Conservation (phyloP, 768 basidiomycete genomes). For the Suillus variegatus region DNA sequence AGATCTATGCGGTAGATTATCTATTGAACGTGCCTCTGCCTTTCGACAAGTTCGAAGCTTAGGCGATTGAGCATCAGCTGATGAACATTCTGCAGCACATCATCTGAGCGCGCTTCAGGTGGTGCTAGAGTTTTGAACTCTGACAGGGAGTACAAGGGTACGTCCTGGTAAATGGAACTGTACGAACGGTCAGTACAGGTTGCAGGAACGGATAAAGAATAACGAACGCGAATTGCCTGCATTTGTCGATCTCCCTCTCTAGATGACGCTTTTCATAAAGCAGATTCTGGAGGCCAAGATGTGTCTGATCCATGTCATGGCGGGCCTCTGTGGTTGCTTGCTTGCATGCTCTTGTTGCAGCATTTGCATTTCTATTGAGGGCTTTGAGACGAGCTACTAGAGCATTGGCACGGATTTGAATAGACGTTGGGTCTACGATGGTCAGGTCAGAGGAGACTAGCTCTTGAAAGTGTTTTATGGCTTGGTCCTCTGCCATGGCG, state of each 20-base stretch:
- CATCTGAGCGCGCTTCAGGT: conserved; percentile 59
- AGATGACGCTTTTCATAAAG: conserved; percentile 89
- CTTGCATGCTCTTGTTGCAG: conserved; percentile 70
- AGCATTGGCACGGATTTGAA: conserved; percentile 70
- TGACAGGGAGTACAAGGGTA: conserved; percentile 69
- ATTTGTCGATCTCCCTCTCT: conserved; percentile 90
- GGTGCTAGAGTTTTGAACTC: conserved; percentile 74
- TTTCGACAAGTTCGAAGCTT: conserved; percentile 84
- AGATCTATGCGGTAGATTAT: conserved; percentile 8
- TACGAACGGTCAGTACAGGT: conserved; percentile 4
- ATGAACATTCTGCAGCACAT: conserved; percentile 68
- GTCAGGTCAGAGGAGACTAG: conserved; percentile 59
- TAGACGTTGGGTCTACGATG: conserved; percentile 36
- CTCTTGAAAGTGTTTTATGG: conserved; percentile 63
- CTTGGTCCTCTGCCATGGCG: conserved; percentile 41
- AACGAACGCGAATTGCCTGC: conserved; percentile 86
- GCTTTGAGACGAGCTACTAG: conserved; percentile 81
- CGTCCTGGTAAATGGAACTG: conserved; percentile 88
- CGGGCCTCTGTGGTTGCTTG: conserved; percentile 72
- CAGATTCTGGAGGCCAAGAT: conserved; percentile 83
- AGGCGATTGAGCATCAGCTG: conserved; percentile 87
- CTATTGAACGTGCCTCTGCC: conserved; percentile 64
- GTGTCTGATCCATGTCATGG: conserved; percentile 88
- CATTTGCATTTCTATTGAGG: conserved; percentile 73
- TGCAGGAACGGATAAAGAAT: not conserved